Percentiles rank a stretch among this genome's conserved stretches.
Evolutionary conservation across 1,284 basidiomycete genomes (phyloP).

Genomic region (Sanguinoderma infundibulare): DNA sequence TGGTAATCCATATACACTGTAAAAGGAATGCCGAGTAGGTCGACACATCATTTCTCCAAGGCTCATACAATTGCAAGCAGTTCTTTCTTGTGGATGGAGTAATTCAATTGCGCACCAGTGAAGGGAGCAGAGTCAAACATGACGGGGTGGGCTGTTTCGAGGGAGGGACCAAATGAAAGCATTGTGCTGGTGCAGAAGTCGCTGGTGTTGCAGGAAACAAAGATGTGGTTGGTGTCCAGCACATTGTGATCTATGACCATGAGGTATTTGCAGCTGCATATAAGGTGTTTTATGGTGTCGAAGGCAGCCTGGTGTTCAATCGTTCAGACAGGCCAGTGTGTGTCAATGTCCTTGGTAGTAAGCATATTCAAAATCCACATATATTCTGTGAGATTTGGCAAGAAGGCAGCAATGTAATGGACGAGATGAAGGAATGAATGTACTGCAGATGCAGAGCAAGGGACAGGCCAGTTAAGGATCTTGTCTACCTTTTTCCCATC

Average conservation of each 20-base stretch:
- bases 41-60: slow-evolving; percentile 36
- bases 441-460: slow-evolving; percentile 34
- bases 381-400: slow-evolving; percentile 39
- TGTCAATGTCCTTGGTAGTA: not conserved
- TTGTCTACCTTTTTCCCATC: slow-evolving; percentile 37
- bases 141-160: slow-evolving; percentile 14
- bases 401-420: slow-evolving; percentile 39
- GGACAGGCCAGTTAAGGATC: slow-evolving; percentile 41
- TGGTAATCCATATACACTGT: slow-evolving; percentile 44
- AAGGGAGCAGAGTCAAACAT: slow-evolving; percentile 26
- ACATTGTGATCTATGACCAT: slow-evolving; percentile 40
- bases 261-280: slow-evolving; percentile 30
- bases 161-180: slow-evolving; percentile 24
- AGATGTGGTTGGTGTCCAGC: slow-evolving; percentile 31
- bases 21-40: slow-evolving; percentile 39
- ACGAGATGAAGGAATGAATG: slow-evolving; percentile 42
- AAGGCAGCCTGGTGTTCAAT: slow-evolving; percentile 39
- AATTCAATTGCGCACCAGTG: slow-evolving; percentile 29
- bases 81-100: slow-evolving; percentile 34
- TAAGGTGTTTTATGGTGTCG: slow-evolving; percentile 41
- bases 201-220: slow-evolving; percentile 32
- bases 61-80: slow-evolving; percentile 27
- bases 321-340: not conserved
- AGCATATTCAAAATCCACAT: slow-evolving; percentile 30
- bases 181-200: slow-evolving; percentile 31